Evolutionary conservation across 148 eudicot species (phyloP), one percentile per base, ranked within the genome.

Genomic region (Vaccinium darrowii): DNA sequence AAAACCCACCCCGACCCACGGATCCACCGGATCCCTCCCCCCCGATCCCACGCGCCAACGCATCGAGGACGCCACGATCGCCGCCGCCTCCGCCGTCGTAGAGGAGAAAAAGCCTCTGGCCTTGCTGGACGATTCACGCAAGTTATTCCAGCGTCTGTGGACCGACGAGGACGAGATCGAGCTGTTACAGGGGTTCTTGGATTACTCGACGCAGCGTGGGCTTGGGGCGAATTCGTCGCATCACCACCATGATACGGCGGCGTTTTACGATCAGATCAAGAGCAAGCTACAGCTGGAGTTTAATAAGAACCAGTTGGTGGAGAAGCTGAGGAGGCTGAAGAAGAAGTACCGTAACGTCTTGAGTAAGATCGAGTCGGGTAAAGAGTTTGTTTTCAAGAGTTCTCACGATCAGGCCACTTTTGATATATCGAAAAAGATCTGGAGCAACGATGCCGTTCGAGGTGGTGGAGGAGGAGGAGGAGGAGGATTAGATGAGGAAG

Each of bases 81-180:
- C 84, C 33, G 78, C 87, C 23, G 84, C 87, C 18, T 76, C 87
- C 23, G 83, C 86, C n/a, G 81, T 81, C 47, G 89, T 75, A 10
- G 84, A 84, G 18, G 88, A 86, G 84, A 88, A 81, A 74, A 93
- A 88, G 78, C 92, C 92, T 69, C 73, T 86, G 16, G 92, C 92
- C 0, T 87, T 87, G 49, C 33, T 89, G 23, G 98, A 95, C 30
- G 98, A 93, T 67, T 91, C 96, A 0, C 85, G 98, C 57, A 84
- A 89, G 88, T 84, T 96, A 18, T 96, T 96, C 43, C 99, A 96
- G 82, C 89, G 98, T 1, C 86, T 96, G 0, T 96, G 97, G 97
- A 94, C 97, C 0, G 97, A 96, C 63, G 99, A 96, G 76, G 99
- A 96, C 81, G 99, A 96, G 91, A 96, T 96, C 90, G 98, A 96